phyloP scores from a whole-genome alignment of 1,139 yeast species.

The Kodamaea alishanica region DNA sequence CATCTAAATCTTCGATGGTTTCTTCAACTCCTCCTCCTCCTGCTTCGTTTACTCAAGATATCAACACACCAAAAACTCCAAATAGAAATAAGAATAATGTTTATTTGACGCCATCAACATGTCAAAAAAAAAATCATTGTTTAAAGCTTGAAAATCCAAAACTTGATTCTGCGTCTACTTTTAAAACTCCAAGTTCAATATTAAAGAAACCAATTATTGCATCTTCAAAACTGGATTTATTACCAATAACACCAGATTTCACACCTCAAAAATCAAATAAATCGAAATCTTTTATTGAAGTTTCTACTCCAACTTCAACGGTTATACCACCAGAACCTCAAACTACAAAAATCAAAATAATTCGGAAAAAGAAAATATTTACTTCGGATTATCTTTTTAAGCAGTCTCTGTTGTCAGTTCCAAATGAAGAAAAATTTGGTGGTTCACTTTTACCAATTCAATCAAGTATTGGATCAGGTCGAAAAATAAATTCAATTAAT shows the following conservation, averaged over 20 bases:
- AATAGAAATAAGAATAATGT: conserved; percentile 1
- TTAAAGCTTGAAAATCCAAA: conserved; percentile 6
- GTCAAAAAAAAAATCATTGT: conserved; percentile 4
- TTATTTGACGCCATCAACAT: conserved; percentile 12
- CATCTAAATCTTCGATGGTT: neutral
- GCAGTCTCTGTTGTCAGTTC: conserved; percentile 5
- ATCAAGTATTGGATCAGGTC: conserved; percentile 40
- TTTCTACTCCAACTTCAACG: too few relatives aligned
- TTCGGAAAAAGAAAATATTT: conserved; percentile 12
- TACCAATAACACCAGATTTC: conserved; percentile 33
- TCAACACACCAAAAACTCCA: conserved; percentile 2
- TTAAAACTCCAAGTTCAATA: conserved; percentile 14
- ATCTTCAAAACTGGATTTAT: conserved; percentile 1
- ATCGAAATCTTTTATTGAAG: conserved; percentile 14
- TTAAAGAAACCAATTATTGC: conserved; percentile 9
- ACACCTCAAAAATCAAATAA: conserved; percentile 35
- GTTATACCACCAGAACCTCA: too few relatives aligned
- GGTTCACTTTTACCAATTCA: conserved; percentile 41
- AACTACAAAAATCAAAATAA: too few relatives aligned
- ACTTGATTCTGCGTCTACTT: conserved; percentile 2
- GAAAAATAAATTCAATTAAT: conserved; percentile 13
- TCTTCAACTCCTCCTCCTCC: neutral
- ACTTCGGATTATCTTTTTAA: conserved; percentile 16
- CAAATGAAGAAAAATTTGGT: conserved; percentile 1
- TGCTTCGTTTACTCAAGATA: conserved; percentile 2